Evolutionary conservation across 768 basidiomycete species (phyloP).

Genomic region (Tricholoma bakamatsutake): DNA sequence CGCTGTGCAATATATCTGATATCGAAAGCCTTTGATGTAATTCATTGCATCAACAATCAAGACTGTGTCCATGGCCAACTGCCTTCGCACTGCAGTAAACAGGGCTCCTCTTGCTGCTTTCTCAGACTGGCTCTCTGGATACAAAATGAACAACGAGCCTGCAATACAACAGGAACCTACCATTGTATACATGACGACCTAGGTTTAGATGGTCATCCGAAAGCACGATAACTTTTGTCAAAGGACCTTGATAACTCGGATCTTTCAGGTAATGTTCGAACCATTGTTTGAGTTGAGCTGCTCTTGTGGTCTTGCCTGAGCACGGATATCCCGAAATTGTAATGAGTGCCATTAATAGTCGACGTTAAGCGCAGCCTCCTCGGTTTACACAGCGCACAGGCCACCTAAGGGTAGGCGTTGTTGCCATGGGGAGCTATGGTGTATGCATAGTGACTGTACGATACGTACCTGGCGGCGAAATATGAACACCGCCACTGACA

Average conservation of each 20-base stretch:
- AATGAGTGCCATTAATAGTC: conserved; percentile 76
- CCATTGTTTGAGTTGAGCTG: conserved; percentile 51
- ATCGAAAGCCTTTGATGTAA: conserved; percentile 98
- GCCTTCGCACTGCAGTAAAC: conserved; percentile 77
- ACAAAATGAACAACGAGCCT: conserved; percentile 1
- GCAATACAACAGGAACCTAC: conserved; percentile 32
- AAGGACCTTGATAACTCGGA: conserved; percentile 48
- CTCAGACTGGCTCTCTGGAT: conserved; percentile 69
- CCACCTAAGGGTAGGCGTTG: conserved; percentile 22
- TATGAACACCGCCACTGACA: not conserved
- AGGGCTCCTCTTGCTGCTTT: conserved; percentile 83
- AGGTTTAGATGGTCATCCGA: conserved; percentile 73
- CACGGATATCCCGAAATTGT: conserved; percentile 86
- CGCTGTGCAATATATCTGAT: conserved; percentile 96
- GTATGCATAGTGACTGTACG: no score
- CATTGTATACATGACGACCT: conserved; percentile 62
- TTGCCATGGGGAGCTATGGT: no score
- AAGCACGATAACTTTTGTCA: conserved; percentile 41
- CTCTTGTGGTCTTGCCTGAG: conserved; percentile 80
- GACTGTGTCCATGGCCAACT: conserved; percentile 65
- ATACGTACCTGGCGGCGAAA: no score
- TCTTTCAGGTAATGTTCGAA: conserved; percentile 49
- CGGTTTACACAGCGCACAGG: conserved; percentile 48
- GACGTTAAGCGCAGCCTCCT: not conserved
- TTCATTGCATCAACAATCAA: conserved; percentile 89